These are phyloP conservation scores for Auriscalpium microsporum DNA, from an alignment of 768 basidiomycete species.

Conservation along the genomic window DNA sequence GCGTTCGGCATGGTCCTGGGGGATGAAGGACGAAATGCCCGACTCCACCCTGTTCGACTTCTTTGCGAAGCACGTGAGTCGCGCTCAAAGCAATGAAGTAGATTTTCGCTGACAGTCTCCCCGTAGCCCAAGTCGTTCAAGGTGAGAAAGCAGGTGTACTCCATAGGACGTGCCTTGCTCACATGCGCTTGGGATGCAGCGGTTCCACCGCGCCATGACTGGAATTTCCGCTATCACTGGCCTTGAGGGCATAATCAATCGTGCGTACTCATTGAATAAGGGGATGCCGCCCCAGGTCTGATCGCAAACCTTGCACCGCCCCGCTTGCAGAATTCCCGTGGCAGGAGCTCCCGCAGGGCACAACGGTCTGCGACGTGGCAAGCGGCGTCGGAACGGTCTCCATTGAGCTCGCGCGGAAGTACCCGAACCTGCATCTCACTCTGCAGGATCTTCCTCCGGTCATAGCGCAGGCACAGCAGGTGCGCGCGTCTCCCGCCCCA, in stretches of 20 bases:
- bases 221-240: not conserved
- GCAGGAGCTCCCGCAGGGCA: slow-evolving; percentile 12
- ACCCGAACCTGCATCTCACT: slow-evolving; percentile 24
- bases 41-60: not conserved
- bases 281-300: not conserved
- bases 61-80: not conserved
- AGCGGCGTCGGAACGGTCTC: slow-evolving; percentile 26
- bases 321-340: slow-evolving; percentile 24
- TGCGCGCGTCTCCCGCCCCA: not conserved
- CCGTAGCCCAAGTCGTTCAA: not conserved
- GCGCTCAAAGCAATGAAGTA: not conserved
- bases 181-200: not conserved
- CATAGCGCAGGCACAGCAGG: slow-evolving; percentile 19
- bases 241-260: too few species aligned
- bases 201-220: not conserved
- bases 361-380: slow-evolving; percentile 27
- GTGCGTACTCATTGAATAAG: not conserved
- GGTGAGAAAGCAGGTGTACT: not conserved
- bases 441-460: slow-evolving; percentile 25
- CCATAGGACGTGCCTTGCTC: not conserved
- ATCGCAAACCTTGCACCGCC: not conserved
- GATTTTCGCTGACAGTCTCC: not conserved
- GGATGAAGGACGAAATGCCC: not conserved
- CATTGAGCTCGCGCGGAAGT: slow-evolving; percentile 21
- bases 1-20: not conserved